Evolutionary conservation across 2,329 filamentous ascomycete species (phyloP).

Genomic region (Chaetomium olivaceum): DNA sequence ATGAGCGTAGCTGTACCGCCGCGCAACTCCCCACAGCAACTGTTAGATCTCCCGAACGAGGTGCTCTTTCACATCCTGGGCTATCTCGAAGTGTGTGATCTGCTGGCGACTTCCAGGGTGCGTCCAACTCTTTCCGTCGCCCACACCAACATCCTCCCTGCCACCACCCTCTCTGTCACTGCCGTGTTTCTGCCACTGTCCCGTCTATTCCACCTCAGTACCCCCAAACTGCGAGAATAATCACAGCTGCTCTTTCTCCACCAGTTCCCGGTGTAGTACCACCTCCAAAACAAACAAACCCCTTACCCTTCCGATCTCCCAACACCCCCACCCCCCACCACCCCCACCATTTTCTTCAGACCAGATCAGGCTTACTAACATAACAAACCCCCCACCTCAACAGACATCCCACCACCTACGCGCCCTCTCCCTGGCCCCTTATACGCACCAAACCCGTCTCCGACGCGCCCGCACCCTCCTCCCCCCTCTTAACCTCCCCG

Average conservation of each 20-base stretch:
- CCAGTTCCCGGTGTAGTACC: neutral
- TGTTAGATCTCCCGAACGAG: constrained; percentile 55
- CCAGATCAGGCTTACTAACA: constrained; percentile 6
- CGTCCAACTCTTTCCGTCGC: constrained; percentile 21
- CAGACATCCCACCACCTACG: constrained; percentile 65
- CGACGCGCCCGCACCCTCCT: constrained; percentile 57
- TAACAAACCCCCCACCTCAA: neutral
- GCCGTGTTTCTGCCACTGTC: too few relatives aligned
- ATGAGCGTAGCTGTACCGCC: neutral
- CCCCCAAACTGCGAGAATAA: neutral
- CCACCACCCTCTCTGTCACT: too few relatives aligned
- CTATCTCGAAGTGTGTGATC: constrained; percentile 58
- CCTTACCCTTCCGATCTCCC: too few relatives aligned
- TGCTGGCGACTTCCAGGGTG: constrained; percentile 59
- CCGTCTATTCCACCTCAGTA: neutral
- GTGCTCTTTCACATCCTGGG: constrained; percentile 56
- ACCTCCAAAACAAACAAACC: neutral
- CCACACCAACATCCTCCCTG: neutral
- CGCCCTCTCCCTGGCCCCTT: constrained; percentile 61
- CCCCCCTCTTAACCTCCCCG: constrained; percentile 55
- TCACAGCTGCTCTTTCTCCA: neutral
- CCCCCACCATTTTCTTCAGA: neutral
- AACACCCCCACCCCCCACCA: neutral
- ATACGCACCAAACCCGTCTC: constrained; percentile 64
- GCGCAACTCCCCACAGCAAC: constrained; percentile 22